These are phyloP conservation scores for Metschnikowia cerradonensis DNA, from an alignment of 805 yeast species.

Conservation along the genomic window DNA sequence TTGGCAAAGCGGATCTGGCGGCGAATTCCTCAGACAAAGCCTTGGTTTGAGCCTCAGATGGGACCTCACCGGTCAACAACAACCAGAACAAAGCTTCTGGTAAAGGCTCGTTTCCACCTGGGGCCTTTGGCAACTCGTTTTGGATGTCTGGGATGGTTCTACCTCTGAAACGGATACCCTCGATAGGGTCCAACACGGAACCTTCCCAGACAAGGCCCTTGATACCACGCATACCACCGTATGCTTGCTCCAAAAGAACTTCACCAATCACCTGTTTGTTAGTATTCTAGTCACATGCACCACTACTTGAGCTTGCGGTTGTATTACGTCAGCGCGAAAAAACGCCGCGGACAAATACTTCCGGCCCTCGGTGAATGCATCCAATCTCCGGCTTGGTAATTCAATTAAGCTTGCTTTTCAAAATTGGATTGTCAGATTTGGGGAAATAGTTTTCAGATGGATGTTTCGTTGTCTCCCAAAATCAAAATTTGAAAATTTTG, in stretches of 20 bases:
- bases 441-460: too few species aligned
- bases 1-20: slow-evolving; percentile 61
- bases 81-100: slow-evolving; percentile 81
- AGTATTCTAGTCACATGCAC: slow-evolving; percentile 14
- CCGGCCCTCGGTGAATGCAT: background rate
- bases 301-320: background rate
- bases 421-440: too few species aligned
- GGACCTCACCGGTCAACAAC: slow-evolving; percentile 69
- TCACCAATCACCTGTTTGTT: slow-evolving; percentile 39
- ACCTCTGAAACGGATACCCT: slow-evolving; percentile 78
- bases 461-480: too few species aligned
- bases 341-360: slow-evolving; percentile 2
- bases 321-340: slow-evolving; percentile 5
- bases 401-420: too few species aligned
- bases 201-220: slow-evolving; percentile 77
- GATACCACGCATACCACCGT: slow-evolving; percentile 81
- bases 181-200: slow-evolving; percentile 68
- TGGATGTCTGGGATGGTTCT: slow-evolving; percentile 72
- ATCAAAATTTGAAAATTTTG: too few species aligned
- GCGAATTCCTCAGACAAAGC: slow-evolving; percentile 60
- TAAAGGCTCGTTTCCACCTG: slow-evolving; percentile 56
- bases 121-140: slow-evolving; percentile 55
- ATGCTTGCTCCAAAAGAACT: slow-evolving; percentile 31
- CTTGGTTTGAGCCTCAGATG: slow-evolving; percentile 55
- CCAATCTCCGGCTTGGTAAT: too few species aligned